Conservation (phyloP, 129 eudicot genomes). For the Helianthus annuus region DNA sequence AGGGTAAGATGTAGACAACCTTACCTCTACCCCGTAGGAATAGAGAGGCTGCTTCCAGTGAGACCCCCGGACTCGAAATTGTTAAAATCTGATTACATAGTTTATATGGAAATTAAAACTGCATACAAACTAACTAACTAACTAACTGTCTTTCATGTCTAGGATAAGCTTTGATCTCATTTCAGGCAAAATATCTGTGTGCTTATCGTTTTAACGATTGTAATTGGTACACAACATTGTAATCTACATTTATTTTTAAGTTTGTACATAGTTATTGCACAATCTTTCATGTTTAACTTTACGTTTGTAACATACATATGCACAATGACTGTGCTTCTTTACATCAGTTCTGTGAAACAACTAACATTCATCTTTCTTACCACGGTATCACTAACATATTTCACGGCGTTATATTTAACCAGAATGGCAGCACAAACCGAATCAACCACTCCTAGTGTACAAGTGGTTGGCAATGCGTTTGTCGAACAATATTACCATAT, state of each 20-base stretch:
- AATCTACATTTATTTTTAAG: background rate
- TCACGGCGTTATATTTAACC: slow-evolving; percentile 28
- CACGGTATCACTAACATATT: background rate
- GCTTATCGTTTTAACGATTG: slow-evolving; percentile 5
- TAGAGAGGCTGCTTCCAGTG: too few relatives aligned
- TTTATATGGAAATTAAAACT: too few relatives aligned
- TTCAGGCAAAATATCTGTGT: slow-evolving; percentile 3
- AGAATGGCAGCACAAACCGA: slow-evolving; percentile 53
- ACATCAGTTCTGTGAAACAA: background rate
- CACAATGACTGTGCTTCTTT: slow-evolving; percentile 15
- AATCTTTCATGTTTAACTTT: slow-evolving; percentile 7
- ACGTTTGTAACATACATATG: slow-evolving; percentile 7
- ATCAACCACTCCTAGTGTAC: slow-evolving; percentile 49
- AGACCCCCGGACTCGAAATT: too few relatives aligned
- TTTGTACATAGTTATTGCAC: background rate
- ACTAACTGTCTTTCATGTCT: slow-evolving; percentile 12
- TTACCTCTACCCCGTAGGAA: too few relatives aligned
- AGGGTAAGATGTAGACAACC: too few relatives aligned
- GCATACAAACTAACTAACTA: too few relatives aligned
- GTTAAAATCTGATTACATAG: too few relatives aligned
- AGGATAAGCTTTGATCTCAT: slow-evolving; percentile 13
- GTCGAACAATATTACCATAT: slow-evolving; percentile 70
- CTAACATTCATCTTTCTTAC: background rate
- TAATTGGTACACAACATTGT: slow-evolving; percentile 5
- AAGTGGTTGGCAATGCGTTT: slow-evolving; percentile 62